Conservation (phyloP, 2,329 filamentous ascomycete species). For the Pseudogymnoascus sp. region DNA sequence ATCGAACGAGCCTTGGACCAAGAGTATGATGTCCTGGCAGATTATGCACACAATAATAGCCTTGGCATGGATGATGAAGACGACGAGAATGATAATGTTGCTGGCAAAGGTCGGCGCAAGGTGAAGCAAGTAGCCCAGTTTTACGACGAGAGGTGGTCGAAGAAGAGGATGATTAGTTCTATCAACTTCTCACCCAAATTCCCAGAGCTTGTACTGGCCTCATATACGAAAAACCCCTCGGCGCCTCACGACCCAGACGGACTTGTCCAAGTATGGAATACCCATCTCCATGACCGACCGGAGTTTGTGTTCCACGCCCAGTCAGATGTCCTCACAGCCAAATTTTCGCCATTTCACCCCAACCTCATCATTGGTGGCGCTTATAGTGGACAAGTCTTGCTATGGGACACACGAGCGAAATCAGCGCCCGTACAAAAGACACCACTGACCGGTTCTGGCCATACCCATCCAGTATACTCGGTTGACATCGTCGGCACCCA, state of each 20-base stretch:
- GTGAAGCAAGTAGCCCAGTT: slow-evolving; percentile 88
- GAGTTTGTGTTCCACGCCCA: slow-evolving; percentile 97
- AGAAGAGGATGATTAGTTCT: slow-evolving; percentile 94
- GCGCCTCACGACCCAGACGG: slow-evolving; percentile 91
- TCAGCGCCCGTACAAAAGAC: slow-evolving; percentile 92
- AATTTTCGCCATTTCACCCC: slow-evolving; percentile 97
- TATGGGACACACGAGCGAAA: slow-evolving; percentile 92
- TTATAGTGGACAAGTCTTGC: slow-evolving; percentile 89
- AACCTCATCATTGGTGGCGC: slow-evolving; percentile 93
- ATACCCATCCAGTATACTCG: slow-evolving; percentile 93
- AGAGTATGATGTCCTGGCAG: slow-evolving; percentile 90
- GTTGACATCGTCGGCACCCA: slow-evolving; percentile 95
- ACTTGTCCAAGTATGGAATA: slow-evolving; percentile 92
- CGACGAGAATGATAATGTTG: slow-evolving; percentile 62
- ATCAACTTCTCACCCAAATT: slow-evolving; percentile 95
- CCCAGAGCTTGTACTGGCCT: slow-evolving; percentile 82
- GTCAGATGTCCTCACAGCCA: slow-evolving; percentile 88
- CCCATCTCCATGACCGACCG: slow-evolving; percentile 85
- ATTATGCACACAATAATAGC: slow-evolving; percentile 76
- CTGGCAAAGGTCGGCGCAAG: slow-evolving; percentile 62
- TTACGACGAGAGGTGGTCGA: slow-evolving; percentile 91
- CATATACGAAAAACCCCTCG: slow-evolving; percentile 95
- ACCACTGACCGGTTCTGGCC: slow-evolving; percentile 85
- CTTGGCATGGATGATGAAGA: slow-evolving; percentile 73
- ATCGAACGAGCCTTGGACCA: slow-evolving; percentile 92